These are phyloP conservation scores for Ambispora gerdemannii DNA, from an alignment of 192 early-diverging fungal species.

Conservation along the genomic window DNA sequence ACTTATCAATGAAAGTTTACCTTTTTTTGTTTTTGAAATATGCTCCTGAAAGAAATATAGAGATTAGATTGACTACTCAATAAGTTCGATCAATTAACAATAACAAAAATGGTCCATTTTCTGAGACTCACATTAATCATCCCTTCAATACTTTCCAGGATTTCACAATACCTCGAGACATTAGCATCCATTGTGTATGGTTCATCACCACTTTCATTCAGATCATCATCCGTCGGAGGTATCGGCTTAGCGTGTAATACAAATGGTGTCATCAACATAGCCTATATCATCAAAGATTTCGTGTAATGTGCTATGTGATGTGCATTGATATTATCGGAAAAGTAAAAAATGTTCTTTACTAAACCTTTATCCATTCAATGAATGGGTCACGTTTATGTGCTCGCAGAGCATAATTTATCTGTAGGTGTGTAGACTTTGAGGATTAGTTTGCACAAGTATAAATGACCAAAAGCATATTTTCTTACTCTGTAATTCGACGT, in stretches of 20 bases:
- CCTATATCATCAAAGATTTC: not conserved
- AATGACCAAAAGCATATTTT: too few relatives aligned
- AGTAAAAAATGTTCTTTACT: not conserved
- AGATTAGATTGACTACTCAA: not conserved
- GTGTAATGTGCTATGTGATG: too few relatives aligned
- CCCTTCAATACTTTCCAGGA: constrained; percentile 73
- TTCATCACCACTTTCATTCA: constrained; percentile 25
- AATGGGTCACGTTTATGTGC: constrained; percentile 79
- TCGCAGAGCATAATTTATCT: constrained; percentile 48
- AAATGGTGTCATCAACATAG: constrained; percentile 77
- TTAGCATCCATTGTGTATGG: constrained; percentile 47
- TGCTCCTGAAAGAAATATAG: constrained; percentile 39
- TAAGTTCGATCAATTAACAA: constrained; percentile 29
- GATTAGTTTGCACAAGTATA: too few relatives aligned
- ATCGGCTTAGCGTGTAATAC: constrained; percentile 67
- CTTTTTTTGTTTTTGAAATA: constrained; percentile 46
- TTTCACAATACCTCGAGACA: constrained; percentile 71
- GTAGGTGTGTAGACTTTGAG: too few relatives aligned
- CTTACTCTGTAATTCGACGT: too few relatives aligned
- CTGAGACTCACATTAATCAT: constrained; percentile 60
- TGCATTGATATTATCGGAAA: not conserved
- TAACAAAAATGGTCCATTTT: not conserved
- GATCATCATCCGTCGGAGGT: constrained; percentile 34
- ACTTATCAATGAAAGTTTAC: constrained; percentile 23
- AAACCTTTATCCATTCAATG: constrained; percentile 89